Conservation (phyloP, 352 stramenopile species). For the Chloridella minuta region DNA sequence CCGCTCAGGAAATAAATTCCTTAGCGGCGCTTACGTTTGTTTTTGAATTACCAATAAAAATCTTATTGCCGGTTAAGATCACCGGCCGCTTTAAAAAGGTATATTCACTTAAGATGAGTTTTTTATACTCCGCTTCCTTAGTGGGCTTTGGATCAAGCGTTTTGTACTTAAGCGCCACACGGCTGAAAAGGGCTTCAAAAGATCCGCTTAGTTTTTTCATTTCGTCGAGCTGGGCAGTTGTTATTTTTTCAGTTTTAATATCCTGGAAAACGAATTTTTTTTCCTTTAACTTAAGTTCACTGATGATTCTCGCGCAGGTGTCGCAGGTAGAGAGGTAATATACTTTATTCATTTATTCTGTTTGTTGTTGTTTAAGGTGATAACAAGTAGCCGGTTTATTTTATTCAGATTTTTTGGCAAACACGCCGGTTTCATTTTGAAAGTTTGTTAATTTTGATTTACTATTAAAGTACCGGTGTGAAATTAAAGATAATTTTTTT, state of each 20-base stretch:
- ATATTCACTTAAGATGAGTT: neutral
- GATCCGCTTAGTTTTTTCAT: neutral
- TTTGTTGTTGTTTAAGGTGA: too few species aligned
- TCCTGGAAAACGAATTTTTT: neutral
- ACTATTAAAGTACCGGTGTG: too few species aligned
- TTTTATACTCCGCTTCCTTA: neutral
- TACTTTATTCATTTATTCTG: neutral
- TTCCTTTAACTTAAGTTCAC: neutral
- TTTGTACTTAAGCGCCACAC: neutral
- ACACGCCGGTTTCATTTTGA: neutral
- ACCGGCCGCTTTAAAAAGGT: neutral
- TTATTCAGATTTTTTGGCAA: neutral
- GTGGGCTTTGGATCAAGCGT: neutral
- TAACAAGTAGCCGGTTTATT: too few species aligned
- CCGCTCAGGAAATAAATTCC: too few species aligned
- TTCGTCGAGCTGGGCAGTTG: neutral
- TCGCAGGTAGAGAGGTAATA: neutral
- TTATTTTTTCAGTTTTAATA: constrained; percentile 7
- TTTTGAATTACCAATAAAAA: constrained; percentile 5
- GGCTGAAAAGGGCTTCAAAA: neutral
- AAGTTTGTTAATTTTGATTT: neutral
- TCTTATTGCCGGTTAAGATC: neutral
- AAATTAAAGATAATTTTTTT: too few species aligned
- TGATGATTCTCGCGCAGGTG: neutral
- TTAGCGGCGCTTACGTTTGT: neutral